Base-by-base conservation (phyloP, 2,329 filamentous ascomycete genomes). In the Pseudohalonectria lignicola region DNA sequence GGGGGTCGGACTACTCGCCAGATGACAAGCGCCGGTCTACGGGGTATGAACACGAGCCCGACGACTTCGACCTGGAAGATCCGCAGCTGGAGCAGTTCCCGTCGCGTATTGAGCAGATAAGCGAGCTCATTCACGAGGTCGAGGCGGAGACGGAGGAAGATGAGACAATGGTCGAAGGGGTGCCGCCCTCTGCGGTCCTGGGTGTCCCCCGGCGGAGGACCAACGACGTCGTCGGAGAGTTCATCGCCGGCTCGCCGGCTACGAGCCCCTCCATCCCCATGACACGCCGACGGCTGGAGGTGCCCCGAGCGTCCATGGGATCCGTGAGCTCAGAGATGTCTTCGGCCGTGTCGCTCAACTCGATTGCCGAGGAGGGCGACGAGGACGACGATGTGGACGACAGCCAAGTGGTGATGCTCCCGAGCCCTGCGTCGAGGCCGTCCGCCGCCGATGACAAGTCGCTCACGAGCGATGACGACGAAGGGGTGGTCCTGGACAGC, bases 31-130 rank as follows among this genome's bases (percentile, higher is more conserved):
- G 31, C 36, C 11, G 16, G 11, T 34, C 36, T 2, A 30, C 34
- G 12, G 35, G 44, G 11, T 34, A 44, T 13, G 34, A 43, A 10
- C 39, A 47, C 25, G 50, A 50, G 17, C 40, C 47, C 5, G 49
- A 54, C 31, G 43, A 50, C 4, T 47, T 58, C 19, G 67, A 70
- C 34, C 42, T 63, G 2, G 57, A 63, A 34, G 68, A 72, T 36
- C 67, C 68, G 2, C 67, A 61, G 0, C 50, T 72, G 8, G 68
- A 71, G 43, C 54, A 49, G 15, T 70, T 71, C 43, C 68, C 68
- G 2, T 67, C 60, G 1, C 61, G 62, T 36, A 56, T 58, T 13
- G 53, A 56, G 1, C 63, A 62, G 5, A 66, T 71, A 36, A 50
- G 71, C 11, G 57, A 63, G 34, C 56, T 62, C 1, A 55, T 72